Conservation (phyloP, 192 early-diverging fungal genomes). For the Umbelopsis ramanniana region DNA sequence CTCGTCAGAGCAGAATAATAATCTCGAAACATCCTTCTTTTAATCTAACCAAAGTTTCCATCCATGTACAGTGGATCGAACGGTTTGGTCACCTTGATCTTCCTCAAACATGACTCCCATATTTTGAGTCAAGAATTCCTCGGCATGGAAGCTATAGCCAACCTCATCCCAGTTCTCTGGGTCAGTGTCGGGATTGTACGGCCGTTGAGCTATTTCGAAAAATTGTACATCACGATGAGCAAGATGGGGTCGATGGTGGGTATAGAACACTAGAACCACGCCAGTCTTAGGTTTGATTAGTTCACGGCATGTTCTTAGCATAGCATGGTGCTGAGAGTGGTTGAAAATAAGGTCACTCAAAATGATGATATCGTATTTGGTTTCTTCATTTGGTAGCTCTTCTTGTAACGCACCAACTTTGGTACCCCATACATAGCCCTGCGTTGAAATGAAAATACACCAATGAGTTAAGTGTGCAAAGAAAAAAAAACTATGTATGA, state of each 20-base stretch:
- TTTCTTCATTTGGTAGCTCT: slow-evolving; percentile 30
- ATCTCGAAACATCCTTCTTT: background rate
- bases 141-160: slow-evolving; percentile 67
- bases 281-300: slow-evolving; percentile 63
- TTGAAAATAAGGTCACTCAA: slow-evolving; percentile 88
- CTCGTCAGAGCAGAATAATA: background rate
- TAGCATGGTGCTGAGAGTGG: slow-evolving; percentile 80
- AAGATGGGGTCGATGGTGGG: slow-evolving; percentile 83
- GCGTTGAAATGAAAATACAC: slow-evolving; percentile 29
- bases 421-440: slow-evolving; percentile 77
- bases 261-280: slow-evolving; percentile 77
- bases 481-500: background rate
- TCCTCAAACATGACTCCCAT: slow-evolving; percentile 88
- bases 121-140: slow-evolving; percentile 68
- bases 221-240: slow-evolving; percentile 81
- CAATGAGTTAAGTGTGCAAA: background rate
- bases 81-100: slow-evolving; percentile 77
- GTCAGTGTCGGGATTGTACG: slow-evolving; percentile 33
- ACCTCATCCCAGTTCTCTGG: slow-evolving; percentile 54
- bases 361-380: slow-evolving; percentile 79
- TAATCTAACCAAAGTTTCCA: slow-evolving; percentile 62
- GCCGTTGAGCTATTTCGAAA: slow-evolving; percentile 69
- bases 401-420: slow-evolving; percentile 45
- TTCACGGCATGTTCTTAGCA: slow-evolving; percentile 72
- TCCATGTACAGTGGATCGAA: slow-evolving; percentile 81